Evolutionary conservation across 495 filamentous ascomycete species (phyloP).

Genomic region (Hypoxylon subgilvum): DNA sequence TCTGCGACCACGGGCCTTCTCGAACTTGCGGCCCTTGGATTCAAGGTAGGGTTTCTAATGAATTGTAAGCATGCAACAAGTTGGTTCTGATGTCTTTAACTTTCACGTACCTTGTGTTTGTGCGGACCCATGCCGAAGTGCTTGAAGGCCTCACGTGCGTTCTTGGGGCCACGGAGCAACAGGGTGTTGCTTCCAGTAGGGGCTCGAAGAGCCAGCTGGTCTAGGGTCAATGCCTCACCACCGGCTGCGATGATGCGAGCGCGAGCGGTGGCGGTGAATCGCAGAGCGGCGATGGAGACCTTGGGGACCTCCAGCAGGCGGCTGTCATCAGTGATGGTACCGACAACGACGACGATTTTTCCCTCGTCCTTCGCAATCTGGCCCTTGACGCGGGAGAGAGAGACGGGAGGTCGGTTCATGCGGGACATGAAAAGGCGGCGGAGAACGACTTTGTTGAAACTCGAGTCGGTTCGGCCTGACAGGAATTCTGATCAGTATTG

Average conservation of each 20-base stretch:
- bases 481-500: neutral
- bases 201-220: constrained; percentile 91
- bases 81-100: neutral
- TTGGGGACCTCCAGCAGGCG: constrained; percentile 88
- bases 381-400: constrained; percentile 83
- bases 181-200: constrained; percentile 95
- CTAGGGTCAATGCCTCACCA: constrained; percentile 90
- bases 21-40: constrained; percentile 99
- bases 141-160: constrained; percentile 94
- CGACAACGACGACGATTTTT: constrained; percentile 91
- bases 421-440: constrained; percentile 96
- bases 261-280: constrained; percentile 93
- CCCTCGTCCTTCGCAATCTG: constrained; percentile 73
- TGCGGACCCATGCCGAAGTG: constrained; percentile 98
- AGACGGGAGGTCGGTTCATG: constrained; percentile 95
- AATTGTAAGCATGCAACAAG: constrained; percentile 4
- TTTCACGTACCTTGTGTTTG: constrained; percentile 83
- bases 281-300: constrained; percentile 86
- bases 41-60: constrained; percentile 88
- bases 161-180: constrained; percentile 95
- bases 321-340: constrained; percentile 96
- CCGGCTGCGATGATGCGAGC: constrained; percentile 91
- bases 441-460: constrained; percentile 97
- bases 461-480: constrained; percentile 87
- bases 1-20: constrained; percentile 96